Conservation (phyloP, 306 rosid genomes). For the Betula pendula region DNA sequence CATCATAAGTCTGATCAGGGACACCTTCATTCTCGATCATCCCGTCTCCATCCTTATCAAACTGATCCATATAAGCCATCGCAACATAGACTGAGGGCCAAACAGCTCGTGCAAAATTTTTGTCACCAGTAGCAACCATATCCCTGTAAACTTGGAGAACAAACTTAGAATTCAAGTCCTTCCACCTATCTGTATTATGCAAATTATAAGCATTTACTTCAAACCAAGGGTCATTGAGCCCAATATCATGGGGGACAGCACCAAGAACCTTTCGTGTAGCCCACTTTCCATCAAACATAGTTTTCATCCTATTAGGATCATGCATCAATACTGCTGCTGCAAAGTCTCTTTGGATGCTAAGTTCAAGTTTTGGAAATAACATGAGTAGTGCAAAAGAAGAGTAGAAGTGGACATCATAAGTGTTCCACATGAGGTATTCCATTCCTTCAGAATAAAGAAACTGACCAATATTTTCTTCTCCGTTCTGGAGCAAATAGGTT, state of each 20-base stretch:
- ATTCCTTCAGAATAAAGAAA: constrained; percentile 87
- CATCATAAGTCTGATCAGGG: constrained; percentile 97
- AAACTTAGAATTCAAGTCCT: constrained; percentile 96
- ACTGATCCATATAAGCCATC: constrained; percentile 94
- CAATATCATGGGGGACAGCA: constrained; percentile 97
- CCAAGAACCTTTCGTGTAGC: constrained; percentile 86
- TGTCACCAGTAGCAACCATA: constrained; percentile 84
- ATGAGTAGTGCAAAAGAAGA: constrained; percentile 79
- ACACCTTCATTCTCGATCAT: constrained; percentile 96
- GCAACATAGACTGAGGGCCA: constrained; percentile 97
- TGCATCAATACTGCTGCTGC: constrained; percentile 98
- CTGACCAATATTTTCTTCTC: constrained; percentile 93
- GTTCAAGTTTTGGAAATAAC: constrained; percentile 91
- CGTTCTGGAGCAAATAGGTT: constrained; percentile 72
- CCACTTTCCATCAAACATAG: constrained; percentile 63
- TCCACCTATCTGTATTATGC: constrained; percentile 86
- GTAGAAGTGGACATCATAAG: constrained; percentile 94
- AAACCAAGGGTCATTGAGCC: constrained; percentile 88
- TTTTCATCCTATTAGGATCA: constrained; percentile 74
- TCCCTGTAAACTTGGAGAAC: constrained; percentile 96
- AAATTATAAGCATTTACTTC: constrained; percentile 87
- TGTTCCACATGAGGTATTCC: constrained; percentile 96
- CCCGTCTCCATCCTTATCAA: constrained; percentile 89
- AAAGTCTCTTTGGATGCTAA: constrained; percentile 94
- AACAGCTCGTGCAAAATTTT: constrained; percentile 85